Evolutionary conservation across 441 rosid species (phyloP).

Genomic region (Populus hybrid): DNA sequence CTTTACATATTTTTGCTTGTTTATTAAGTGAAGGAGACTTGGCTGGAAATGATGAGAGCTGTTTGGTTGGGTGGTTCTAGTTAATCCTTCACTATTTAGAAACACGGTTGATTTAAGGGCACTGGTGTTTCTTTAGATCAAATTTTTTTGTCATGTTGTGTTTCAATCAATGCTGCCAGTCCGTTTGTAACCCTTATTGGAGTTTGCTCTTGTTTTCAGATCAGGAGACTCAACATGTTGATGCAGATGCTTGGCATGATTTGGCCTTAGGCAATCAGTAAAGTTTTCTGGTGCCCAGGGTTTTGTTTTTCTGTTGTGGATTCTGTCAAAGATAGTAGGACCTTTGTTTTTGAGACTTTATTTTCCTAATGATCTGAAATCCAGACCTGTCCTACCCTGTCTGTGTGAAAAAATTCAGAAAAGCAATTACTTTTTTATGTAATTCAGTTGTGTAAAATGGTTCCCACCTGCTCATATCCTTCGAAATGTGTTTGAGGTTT

Average conservation of each 20-base stretch:
- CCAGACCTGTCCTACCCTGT: background rate
- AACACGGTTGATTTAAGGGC: background rate
- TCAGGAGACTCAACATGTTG: constrained; percentile 64
- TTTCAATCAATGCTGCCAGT: background rate
- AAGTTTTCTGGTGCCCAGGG: constrained; percentile 6
- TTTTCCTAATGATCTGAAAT: background rate
- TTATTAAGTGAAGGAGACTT: background rate
- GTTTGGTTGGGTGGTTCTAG: background rate
- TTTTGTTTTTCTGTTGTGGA: constrained; percentile 6
- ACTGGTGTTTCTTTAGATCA: background rate
- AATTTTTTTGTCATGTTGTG: background rate
- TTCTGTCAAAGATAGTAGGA: background rate
- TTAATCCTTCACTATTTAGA: background rate
- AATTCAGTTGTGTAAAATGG: background rate
- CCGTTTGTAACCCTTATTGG: background rate
- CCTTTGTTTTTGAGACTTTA: background rate
- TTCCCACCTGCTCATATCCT: background rate
- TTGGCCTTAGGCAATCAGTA: constrained; percentile 62
- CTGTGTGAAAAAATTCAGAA: background rate
- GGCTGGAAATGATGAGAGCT: background rate
- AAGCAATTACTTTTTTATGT: background rate
- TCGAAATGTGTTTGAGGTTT: background rate
- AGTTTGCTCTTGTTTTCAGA: constrained; percentile 35
- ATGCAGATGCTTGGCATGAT: constrained; percentile 74
- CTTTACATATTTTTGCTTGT: background rate